Evolutionary conservation across 1,284 basidiomycete species (phyloP), one percentile per base, ranked within the genome.

Genomic region (Boletus semigastroideus): DNA sequence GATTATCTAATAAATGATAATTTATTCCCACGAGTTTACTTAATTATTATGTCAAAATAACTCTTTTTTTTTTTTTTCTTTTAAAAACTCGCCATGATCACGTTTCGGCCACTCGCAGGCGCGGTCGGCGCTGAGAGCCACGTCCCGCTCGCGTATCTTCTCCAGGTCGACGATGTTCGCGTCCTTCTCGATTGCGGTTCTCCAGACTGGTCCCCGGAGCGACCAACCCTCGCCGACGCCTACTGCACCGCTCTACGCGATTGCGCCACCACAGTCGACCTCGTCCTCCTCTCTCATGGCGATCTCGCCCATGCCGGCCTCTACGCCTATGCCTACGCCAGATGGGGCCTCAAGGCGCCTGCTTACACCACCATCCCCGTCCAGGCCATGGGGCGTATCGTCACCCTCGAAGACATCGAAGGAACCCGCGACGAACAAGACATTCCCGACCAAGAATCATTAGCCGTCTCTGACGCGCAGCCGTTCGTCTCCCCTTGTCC

Each of bases 321-420:
- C 17, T 97, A 93, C 67, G 84, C 95, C 7, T 98, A 93, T 68
- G 94, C 95, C 1, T 81, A 92, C 62, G 82, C 94, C 6, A 80
- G 84, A 63, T 94, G 94, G 84, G 90, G 88, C 17, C 78, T 99
- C 37, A 87, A 82, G 47, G 95, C 94, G 39, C 94, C 94, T 10
- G 86, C 94, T n/a, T 99, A 98, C 69, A 90, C 92, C 0, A 97
- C 96, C 1, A 82, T 99, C 43, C 96, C 97, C 20, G 94, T 97
- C 0, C 93, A 97, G 60, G 94, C 95, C 51, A 98, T 96, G 90
- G 96, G 92, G 3, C 82, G 93, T 31, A 90, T 98, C 43, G 92
- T 93, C 27, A 86, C 87, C 6, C 79, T 87, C 2, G 90, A 95
- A 65, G 92, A 95, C 58, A 78, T 87, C 0, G 90, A 94, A 61